Evolutionary conservation across 768 basidiomycete genomes (phyloP).

Genomic region (Suillus subluteus): DNA sequence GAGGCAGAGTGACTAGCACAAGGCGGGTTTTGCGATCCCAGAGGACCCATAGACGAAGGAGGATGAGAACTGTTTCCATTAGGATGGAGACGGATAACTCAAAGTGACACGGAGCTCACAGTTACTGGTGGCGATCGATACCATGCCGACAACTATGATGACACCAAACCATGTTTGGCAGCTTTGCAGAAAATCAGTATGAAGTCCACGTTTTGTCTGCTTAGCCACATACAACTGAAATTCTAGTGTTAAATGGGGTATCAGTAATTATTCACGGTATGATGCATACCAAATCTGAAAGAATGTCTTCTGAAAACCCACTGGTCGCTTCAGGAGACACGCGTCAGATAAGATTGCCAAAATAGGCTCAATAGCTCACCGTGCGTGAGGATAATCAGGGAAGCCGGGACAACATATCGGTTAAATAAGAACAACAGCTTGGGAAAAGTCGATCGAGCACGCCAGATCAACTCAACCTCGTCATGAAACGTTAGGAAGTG

Average conservation of each 20-base stretch:
- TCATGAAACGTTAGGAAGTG: slow-evolving; percentile 37
- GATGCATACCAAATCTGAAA: slow-evolving; percentile 18
- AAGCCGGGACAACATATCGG: slow-evolving; percentile 36
- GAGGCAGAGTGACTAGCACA: slow-evolving; percentile 31
- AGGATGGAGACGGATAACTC: slow-evolving; percentile 1
- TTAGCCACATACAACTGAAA: slow-evolving; percentile 3
- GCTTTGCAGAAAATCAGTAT: slow-evolving; percentile 19
- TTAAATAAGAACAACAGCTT: slow-evolving; percentile 39
- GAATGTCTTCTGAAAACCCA: slow-evolving; percentile 13
- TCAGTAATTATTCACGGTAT: not conserved
- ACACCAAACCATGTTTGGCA: slow-evolving; percentile 28
- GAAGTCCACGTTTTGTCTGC: not conserved
- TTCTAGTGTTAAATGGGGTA: not conserved
- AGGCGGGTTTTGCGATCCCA: slow-evolving; percentile 35
- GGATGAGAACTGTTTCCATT: slow-evolving; percentile 36
- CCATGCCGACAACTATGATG: slow-evolving; percentile 34
- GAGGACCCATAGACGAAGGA: slow-evolving; percentile 44
- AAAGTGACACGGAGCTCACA: slow-evolving; percentile 30
- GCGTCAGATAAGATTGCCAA: not conserved
- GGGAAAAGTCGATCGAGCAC: slow-evolving; percentile 27
- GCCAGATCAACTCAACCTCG: slow-evolving; percentile 39
- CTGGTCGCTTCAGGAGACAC: slow-evolving; percentile 25
- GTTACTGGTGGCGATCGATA: slow-evolving; percentile 40
- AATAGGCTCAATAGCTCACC: slow-evolving; percentile 26
- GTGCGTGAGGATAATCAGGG: slow-evolving; percentile 33